Conservation (phyloP, 352 stramenopile species). For the Pythium chondricola region DNA sequence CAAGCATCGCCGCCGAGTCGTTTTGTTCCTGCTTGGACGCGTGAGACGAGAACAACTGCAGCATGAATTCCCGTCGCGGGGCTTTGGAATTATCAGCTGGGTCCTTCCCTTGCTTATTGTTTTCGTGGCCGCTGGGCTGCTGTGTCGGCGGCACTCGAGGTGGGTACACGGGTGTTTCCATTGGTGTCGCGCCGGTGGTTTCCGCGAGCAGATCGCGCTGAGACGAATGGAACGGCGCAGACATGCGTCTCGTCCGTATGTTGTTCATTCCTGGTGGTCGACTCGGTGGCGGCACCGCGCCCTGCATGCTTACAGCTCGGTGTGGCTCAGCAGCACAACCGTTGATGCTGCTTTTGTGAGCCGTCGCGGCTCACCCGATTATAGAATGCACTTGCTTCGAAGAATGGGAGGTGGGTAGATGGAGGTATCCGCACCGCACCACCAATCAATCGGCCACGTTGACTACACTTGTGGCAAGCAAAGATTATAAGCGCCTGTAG, state of each 20-base stretch:
- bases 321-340: no score
- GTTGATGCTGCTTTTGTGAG: no score
- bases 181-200: neutral
- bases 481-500: no score
- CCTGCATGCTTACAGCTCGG: no score
- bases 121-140: neutral
- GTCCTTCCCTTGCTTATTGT: neutral
- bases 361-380: neutral
- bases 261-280: neutral
- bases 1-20: slow-evolving; percentile 25
- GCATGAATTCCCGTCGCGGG: neutral
- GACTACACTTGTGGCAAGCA: no score
- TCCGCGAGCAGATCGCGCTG: slow-evolving; percentile 7
- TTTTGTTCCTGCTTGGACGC: slow-evolving; percentile 20
- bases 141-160: neutral
- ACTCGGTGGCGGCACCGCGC: slow-evolving; percentile 3
- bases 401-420: no score
- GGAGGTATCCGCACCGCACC: no score
- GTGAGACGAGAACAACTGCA: slow-evolving; percentile 19
- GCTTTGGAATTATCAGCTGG: neutral
- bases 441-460: no score
- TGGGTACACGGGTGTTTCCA: neutral
- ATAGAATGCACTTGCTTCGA: no score
- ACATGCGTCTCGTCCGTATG: slow-evolving; percentile 4
- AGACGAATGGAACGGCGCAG: slow-evolving; percentile 12